phyloP scores from a whole-genome alignment of 257 asterid genomes.

The Solanum verrucosum region DNA sequence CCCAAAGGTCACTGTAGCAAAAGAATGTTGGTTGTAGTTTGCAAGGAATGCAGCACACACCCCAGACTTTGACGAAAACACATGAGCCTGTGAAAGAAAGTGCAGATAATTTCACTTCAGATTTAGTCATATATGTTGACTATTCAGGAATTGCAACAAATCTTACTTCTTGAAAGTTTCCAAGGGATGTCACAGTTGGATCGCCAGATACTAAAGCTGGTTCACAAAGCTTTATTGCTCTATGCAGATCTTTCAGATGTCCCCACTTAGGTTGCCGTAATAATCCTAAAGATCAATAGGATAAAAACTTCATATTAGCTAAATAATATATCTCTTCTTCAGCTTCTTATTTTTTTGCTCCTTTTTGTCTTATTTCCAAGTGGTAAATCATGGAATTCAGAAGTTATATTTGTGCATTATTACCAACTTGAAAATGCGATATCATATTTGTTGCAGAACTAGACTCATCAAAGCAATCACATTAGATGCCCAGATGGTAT shows the following conservation, averaged over 20 bases:
- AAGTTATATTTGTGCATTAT: background rate
- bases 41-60: slow-evolving; percentile 93
- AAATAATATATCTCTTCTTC: background rate
- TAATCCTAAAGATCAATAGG: slow-evolving; percentile 34
- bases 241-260: slow-evolving; percentile 88
- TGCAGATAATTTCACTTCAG: background rate
- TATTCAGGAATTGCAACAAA: background rate
- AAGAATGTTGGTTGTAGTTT: slow-evolving; percentile 61
- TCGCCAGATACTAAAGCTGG: slow-evolving; percentile 76
- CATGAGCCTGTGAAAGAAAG: slow-evolving; percentile 59
- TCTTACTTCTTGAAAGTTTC: slow-evolving; percentile 88
- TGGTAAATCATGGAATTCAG: background rate
- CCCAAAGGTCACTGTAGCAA: slow-evolving; percentile 63
- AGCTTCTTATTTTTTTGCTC: background rate
- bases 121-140: background rate
- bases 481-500: background rate
- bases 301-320: background rate
- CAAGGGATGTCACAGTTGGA: slow-evolving; percentile 69
- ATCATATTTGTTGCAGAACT: background rate
- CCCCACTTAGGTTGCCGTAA: slow-evolving; percentile 96
- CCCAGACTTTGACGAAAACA: slow-evolving; percentile 59
- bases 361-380: background rate
- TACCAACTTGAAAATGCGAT: background rate
- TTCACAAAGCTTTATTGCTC: slow-evolving; percentile 97
- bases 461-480: background rate